Evolutionary conservation across 1,284 basidiomycete genomes (phyloP).

Genomic region (Irpex sp.): DNA sequence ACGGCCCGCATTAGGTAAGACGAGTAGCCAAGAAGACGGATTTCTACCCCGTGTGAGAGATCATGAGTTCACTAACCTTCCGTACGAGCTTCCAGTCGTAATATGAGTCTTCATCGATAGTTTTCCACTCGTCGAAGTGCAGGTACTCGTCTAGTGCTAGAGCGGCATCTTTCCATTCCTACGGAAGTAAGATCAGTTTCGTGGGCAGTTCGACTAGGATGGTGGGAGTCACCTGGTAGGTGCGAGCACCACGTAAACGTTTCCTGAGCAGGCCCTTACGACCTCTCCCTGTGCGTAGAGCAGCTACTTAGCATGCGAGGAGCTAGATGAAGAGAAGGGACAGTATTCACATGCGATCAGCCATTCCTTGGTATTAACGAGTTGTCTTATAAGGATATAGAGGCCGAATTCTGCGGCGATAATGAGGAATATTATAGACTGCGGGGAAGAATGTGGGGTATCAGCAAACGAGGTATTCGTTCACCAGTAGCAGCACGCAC

Average conservation of each 20-base stretch:
- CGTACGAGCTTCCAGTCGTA: conserved; percentile 85
- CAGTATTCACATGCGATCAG: conserved; percentile 71
- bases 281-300: conserved; percentile 62
- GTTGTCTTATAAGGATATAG: conserved; percentile 83
- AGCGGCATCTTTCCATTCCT: conserved; percentile 87
- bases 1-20: not conserved
- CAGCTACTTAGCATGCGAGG: not conserved
- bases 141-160: conserved; percentile 76
- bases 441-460: not conserved
- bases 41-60: not conserved
- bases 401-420: conserved; percentile 84
- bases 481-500: conserved; percentile 40
- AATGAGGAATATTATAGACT: conserved; percentile 80
- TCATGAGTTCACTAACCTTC: conserved; percentile 42
- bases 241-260: conserved; percentile 67
- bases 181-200: not conserved
- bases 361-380: conserved; percentile 93
- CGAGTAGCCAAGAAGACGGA: not conserved
- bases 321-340: not conserved
- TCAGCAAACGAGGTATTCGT: not conserved
- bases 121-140: conserved; percentile 86
- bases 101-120: conserved; percentile 76
- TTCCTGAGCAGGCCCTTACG: conserved; percentile 74
- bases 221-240: conserved; percentile 45
- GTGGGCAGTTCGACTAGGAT: too few species aligned